These are phyloP conservation scores for Ambrosia artemisiifolia DNA, from an alignment of 129 eudicot genomes.

Conservation along the genomic window DNA sequence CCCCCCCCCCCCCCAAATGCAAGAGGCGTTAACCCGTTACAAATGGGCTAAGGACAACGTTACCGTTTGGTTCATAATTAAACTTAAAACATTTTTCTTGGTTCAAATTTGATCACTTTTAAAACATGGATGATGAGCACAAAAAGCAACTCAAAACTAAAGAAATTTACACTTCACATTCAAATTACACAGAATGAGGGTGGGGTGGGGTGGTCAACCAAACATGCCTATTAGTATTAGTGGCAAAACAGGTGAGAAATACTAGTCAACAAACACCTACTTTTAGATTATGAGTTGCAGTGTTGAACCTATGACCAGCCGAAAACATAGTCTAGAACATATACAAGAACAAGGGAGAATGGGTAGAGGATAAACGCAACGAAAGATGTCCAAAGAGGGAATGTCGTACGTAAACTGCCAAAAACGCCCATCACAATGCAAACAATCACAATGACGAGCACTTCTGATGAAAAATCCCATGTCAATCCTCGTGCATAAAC, in stretches of 20 bases:
- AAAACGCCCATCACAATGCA: constrained; percentile 74
- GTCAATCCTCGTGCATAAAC: constrained; percentile 69
- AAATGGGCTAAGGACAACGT: no score
- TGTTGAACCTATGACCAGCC: constrained; percentile 67
- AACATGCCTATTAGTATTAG: background rate
- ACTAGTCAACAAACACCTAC: background rate
- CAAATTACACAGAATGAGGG: no score
- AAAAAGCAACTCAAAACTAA: no score
- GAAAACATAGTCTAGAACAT: constrained; percentile 70
- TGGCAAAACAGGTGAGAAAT: background rate
- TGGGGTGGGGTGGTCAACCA: background rate
- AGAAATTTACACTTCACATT: no score
- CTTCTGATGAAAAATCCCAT: constrained; percentile 92
- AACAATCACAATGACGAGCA: constrained; percentile 69
- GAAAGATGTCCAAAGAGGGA: constrained; percentile 83
- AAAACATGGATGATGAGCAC: no score
- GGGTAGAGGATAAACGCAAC: constrained; percentile 83
- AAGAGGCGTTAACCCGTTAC: no score
- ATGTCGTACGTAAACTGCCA: constrained; percentile 74
- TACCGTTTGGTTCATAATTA: no score
- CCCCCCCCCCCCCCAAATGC: no score
- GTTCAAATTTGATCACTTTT: no score
- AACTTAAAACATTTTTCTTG: no score
- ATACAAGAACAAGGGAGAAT: constrained; percentile 68
- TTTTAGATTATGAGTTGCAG: background rate